Percentiles rank a stretch among this genome's conserved stretches.
Conservation (phyloP, 345 rosid genomes). For the Eutrema heterophyllum region DNA sequence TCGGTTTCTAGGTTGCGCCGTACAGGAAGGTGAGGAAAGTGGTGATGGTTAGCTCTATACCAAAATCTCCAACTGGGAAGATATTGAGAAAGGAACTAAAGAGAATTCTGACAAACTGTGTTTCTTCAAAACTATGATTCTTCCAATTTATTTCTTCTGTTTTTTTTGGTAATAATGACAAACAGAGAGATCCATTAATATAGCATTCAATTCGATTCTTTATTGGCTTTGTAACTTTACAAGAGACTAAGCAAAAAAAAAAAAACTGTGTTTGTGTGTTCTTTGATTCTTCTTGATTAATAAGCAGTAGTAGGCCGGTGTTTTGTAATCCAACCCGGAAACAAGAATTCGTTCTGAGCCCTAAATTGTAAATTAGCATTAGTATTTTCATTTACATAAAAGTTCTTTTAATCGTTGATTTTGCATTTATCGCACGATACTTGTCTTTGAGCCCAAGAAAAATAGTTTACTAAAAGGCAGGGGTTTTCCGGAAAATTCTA, state of each 20-base stretch:
- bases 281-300: neutral
- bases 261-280: too few species aligned
- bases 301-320: neutral
- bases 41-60: constrained; percentile 50
- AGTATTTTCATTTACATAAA: neutral
- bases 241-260: neutral
- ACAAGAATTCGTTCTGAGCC: neutral
- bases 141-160: neutral
- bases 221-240: neutral
- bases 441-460: constrained; percentile 34
- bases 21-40: constrained; percentile 82
- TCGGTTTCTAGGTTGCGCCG: constrained; percentile 61
- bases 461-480: constrained; percentile 26
- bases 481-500: neutral
- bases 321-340: neutral
- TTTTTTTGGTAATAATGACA: neutral
- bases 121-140: constrained; percentile 44
- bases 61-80: constrained; percentile 82
- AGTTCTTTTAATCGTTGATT: neutral
- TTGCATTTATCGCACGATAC: constrained; percentile 2
- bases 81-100: constrained; percentile 66
- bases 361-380: neutral
- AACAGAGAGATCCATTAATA: constrained; percentile 2
- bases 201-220: neutral
- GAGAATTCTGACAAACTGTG: constrained; percentile 19